A percentile compares a stretch with the other conserved stretches of the same genome.
Conservation (phyloP, 768 basidiomycete genomes). For the Botryobasidium botryosum region DNA sequence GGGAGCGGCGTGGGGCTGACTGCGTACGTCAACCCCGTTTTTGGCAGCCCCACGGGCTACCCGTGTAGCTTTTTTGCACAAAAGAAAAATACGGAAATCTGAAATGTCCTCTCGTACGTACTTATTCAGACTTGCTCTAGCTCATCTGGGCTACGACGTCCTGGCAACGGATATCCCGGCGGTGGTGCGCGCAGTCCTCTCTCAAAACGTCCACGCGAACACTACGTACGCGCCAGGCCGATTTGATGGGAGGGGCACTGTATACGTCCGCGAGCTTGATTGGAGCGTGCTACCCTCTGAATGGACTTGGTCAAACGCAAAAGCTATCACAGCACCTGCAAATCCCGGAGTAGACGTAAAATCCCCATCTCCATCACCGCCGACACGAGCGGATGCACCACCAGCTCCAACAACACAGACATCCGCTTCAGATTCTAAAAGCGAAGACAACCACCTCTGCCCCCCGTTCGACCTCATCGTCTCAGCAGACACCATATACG, state of each 20-base stretch:
- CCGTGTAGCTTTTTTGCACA: too few species aligned
- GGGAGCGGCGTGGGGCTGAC: conserved; percentile 73
- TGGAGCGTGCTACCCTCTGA: conserved; percentile 41
- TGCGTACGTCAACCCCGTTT: too few species aligned
- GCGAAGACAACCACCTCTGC: conserved; percentile 8
- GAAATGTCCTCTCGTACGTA: conserved; percentile 5
- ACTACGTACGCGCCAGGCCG: conserved; percentile 10
- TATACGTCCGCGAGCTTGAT: conserved; percentile 50
- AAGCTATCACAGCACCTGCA: conserved; percentile 18
- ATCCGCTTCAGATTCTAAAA: too few species aligned
- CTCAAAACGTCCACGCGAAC: conserved; percentile 42
- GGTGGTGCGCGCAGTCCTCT: conserved; percentile 46
- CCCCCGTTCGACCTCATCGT: conserved; percentile 63
- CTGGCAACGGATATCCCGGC: conserved; percentile 56
- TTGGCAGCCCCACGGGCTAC: too few species aligned
- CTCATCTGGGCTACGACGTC: conserved; percentile 56
- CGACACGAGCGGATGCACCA: too few species aligned
- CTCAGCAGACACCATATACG: conserved; percentile 73
- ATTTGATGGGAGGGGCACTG: background rate
- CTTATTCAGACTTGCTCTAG: conserved; percentile 37
- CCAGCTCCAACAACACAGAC: conserved; percentile 10
- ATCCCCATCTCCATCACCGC: too few species aligned
- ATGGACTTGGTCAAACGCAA: conserved; percentile 38
- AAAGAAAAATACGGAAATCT: background rate
- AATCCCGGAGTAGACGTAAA: background rate